Conservation (phyloP, 441 rosid genomes). For the Croton laevigatus region DNA sequence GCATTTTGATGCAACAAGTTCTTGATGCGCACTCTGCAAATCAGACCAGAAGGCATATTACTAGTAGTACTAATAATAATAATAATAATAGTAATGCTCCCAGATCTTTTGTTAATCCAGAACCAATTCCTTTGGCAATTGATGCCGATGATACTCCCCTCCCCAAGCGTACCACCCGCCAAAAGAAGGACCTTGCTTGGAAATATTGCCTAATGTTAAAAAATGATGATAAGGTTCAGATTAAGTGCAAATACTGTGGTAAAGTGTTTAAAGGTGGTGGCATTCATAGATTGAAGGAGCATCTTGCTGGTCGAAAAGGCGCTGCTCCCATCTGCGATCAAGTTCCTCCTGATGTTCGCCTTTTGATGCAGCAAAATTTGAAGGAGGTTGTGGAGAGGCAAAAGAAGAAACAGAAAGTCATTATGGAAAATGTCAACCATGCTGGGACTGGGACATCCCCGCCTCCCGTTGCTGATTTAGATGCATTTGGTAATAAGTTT, state of each 20-base stretch:
- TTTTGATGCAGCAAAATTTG: conserved; percentile 57
- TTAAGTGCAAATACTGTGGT: conserved; percentile 69
- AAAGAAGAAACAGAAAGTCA: conserved; percentile 51
- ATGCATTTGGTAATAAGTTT: not conserved
- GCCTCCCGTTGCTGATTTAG: conserved; percentile 19
- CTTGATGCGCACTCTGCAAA: conserved; percentile 59
- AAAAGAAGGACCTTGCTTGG: conserved; percentile 90
- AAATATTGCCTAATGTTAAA: conserved; percentile 66
- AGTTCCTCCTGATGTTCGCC: conserved; percentile 65
- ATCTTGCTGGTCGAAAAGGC: conserved; percentile 89
- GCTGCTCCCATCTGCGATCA: conserved; percentile 68
- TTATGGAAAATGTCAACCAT: conserved; percentile 34
- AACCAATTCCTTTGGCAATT: not conserved
- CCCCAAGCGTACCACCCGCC: conserved; percentile 31
- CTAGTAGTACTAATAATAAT: no score
- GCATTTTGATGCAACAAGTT: conserved; percentile 49
- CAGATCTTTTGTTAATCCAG: not conserved
- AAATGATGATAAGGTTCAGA: conserved; percentile 58
- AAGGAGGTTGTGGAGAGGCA: conserved; percentile 56
- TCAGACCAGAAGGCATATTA: conserved; percentile 43
- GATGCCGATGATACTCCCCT: not conserved
- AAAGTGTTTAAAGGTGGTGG: conserved; percentile 96
- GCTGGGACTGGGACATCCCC: conserved; percentile 25
- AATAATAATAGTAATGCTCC: no score
- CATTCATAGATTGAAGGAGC: conserved; percentile 91